These are phyloP conservation scores for Xylariomycetidae sp. DNA, from an alignment of 2,329 filamentous ascomycete genomes.

Conservation along the genomic window DNA sequence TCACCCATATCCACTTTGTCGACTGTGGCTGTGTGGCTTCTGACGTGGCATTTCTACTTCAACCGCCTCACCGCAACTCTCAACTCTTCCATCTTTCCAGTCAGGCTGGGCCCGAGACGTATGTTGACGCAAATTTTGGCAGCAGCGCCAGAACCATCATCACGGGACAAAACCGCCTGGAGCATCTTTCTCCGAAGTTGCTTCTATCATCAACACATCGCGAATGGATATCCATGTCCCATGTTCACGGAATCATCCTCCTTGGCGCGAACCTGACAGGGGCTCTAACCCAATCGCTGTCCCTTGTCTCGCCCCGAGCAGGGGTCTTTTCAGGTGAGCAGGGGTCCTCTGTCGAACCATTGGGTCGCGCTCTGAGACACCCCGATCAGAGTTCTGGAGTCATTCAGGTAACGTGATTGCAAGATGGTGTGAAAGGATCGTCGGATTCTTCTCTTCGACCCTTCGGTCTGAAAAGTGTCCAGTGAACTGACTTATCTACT, in stretches of 20 bases:
- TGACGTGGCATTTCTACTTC: slow-evolving; percentile 22
- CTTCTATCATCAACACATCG: neutral
- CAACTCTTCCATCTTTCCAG: slow-evolving; percentile 5
- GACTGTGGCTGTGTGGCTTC: slow-evolving; percentile 22
- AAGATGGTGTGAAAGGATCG: too few relatives aligned
- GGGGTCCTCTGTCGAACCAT: slow-evolving; percentile 23
- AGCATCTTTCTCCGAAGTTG: neutral
- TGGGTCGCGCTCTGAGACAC: slow-evolving; percentile 20
- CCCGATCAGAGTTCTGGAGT: slow-evolving; percentile 16
- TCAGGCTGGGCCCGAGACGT: neutral
- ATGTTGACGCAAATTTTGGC: neutral
- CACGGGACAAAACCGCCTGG: neutral
- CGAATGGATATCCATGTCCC: neutral
- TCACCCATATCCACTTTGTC: slow-evolving; percentile 6
- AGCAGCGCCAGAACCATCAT: neutral
- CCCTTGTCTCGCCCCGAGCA: slow-evolving; percentile 19
- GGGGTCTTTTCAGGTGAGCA: slow-evolving; percentile 24
- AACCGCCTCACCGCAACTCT: slow-evolving; percentile 1
- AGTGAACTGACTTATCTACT: too few relatives aligned
- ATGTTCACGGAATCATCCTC: slow-evolving; percentile 18
- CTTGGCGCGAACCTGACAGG: slow-evolving; percentile 16
- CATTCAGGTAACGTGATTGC: slow-evolving; percentile 26
- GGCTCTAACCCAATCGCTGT: slow-evolving; percentile 23
- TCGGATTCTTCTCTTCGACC: too few relatives aligned
- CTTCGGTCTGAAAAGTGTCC: too few relatives aligned